Conservation (phyloP, 2,329 filamentous ascomycete species). For the Nemania sp. region DNA sequence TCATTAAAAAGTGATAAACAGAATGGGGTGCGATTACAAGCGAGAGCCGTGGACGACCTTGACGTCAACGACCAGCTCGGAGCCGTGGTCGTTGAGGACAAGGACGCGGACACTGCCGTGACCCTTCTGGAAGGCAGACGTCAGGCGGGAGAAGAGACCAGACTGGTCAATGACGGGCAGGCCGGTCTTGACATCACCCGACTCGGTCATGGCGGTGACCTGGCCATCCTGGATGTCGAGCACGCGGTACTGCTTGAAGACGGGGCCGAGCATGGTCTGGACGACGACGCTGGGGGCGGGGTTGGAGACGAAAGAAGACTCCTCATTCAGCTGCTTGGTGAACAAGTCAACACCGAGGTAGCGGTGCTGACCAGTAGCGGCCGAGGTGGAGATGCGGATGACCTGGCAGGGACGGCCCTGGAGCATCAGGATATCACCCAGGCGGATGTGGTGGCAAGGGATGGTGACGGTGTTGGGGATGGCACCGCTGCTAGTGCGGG, state of each 20-base stretch:
- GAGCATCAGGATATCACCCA: slow-evolving; percentile 97
- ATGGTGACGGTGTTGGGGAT: slow-evolving; percentile 90
- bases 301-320: slow-evolving; percentile 97
- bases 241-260: slow-evolving; percentile 99
- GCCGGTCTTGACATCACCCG: slow-evolving; percentile 95
- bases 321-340: slow-evolving; percentile 99
- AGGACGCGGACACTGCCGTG: slow-evolving; percentile 93
- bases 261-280: slow-evolving; percentile 98
- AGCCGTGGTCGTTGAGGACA: slow-evolving; percentile 90
- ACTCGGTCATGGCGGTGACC: slow-evolving; percentile 98
- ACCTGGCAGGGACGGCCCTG: slow-evolving; percentile 99
- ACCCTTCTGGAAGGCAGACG: slow-evolving; percentile 84
- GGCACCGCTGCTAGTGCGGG: slow-evolving; percentile 41
- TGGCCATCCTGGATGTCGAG: slow-evolving; percentile 87
- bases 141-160: slow-evolving; percentile 79
- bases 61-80: slow-evolving; percentile 97
- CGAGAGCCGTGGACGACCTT: slow-evolving; percentile 90
- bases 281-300: slow-evolving; percentile 94
- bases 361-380: slow-evolving; percentile 98
- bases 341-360: slow-evolving; percentile 99
- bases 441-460: slow-evolving; percentile 99
- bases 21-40: slow-evolving; percentile 52
- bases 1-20: slow-evolving; percentile 27
- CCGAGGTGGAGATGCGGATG: slow-evolving; percentile 98
- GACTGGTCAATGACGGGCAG: slow-evolving; percentile 95